These are phyloP conservation scores for Tetrahymena borealis DNA, from an alignment of 73 alveolate species.

Conservation along the genomic window DNA sequence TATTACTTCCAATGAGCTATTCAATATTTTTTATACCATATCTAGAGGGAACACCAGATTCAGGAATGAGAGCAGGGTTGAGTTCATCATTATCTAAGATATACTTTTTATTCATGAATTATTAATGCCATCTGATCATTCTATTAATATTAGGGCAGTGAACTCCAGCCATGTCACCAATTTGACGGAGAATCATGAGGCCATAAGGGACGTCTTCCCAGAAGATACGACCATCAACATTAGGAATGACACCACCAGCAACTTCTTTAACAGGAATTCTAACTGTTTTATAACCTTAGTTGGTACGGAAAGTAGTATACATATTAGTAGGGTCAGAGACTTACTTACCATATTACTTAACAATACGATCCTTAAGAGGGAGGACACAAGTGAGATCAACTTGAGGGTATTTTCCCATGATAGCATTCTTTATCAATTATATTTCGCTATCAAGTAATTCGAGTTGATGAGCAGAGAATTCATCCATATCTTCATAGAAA, in stretches of 20 bases:
- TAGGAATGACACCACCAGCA: constrained; percentile 51
- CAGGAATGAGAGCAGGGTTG: constrained; percentile 28
- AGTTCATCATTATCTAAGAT: constrained; percentile 39
- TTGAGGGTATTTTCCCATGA: constrained; percentile 48
- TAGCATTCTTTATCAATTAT: constrained; percentile 48
- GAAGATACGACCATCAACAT: constrained; percentile 60
- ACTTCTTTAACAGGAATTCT: constrained; percentile 50
- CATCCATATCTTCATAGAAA: constrained; percentile 70
- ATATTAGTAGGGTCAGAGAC: constrained; percentile 45
- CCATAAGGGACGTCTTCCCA: constrained; percentile 79
- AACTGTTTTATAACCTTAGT: constrained; percentile 60
- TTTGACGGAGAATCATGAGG: constrained; percentile 38
- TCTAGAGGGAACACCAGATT: constrained; percentile 64
- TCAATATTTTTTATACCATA: constrained; percentile 58
- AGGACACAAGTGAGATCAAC: constrained; percentile 44
- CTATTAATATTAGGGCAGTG: constrained; percentile 52
- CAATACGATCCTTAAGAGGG: constrained; percentile 64
- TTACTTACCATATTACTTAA: constrained; percentile 54
- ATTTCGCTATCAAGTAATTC: constrained; percentile 67
- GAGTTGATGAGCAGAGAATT: constrained; percentile 57
- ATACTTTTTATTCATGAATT: constrained; percentile 55
- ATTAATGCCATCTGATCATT: constrained; percentile 58
- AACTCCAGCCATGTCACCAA: constrained; percentile 57
- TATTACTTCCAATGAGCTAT: constrained; percentile 24
- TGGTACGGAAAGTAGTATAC: constrained; percentile 62